phyloP scores from a whole-genome alignment of 495 filamentous ascomycete genomes.

The Clavariopsis aquatica region DNA sequence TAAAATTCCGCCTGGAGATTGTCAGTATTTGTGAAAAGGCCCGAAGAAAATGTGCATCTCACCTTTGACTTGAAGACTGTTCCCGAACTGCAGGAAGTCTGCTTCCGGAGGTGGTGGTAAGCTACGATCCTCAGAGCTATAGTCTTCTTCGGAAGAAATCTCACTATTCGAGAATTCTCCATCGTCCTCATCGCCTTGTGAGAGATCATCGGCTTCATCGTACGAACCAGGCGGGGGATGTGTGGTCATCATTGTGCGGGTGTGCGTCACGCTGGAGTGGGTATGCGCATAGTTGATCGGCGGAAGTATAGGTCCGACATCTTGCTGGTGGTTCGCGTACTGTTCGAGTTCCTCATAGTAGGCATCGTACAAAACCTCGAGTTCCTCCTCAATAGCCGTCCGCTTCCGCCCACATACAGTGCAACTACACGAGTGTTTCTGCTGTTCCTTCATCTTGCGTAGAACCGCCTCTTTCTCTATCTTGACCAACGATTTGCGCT shows the following conservation, averaged over 20 bases:
- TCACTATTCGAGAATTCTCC: constrained; percentile 55
- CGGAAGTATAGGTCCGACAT: constrained; percentile 64
- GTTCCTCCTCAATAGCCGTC: constrained; percentile 95
- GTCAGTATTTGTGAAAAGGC: constrained; percentile 46
- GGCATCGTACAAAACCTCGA: constrained; percentile 98
- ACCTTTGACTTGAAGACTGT: constrained; percentile 97
- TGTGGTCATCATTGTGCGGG: constrained; percentile 11
- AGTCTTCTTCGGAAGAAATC: constrained; percentile 57
- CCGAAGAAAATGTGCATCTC: neutral
- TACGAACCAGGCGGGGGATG: constrained; percentile 38
- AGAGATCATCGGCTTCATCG: constrained; percentile 54
- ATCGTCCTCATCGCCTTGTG: constrained; percentile 60
- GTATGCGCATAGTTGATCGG: constrained; percentile 44
- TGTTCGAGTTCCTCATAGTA: constrained; percentile 98
- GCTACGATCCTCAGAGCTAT: constrained; percentile 59
- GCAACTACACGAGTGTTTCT: constrained; percentile 98
- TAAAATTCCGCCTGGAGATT: constrained; percentile 82
- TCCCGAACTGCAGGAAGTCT: constrained; percentile 97
- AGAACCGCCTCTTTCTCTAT: constrained; percentile 98
- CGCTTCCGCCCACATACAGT: constrained; percentile 95
- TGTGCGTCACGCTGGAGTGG: constrained; percentile 9
- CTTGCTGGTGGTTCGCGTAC: constrained; percentile 87
- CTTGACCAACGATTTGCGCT: constrained; percentile 90
- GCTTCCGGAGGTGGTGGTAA: constrained; percentile 56
- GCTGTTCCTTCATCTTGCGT: constrained; percentile 99